Percentiles rank a stretch among this genome's conserved stretches.
Conservation (phyloP, 257 asterid species). For the Ilex aquifolium region DNA sequence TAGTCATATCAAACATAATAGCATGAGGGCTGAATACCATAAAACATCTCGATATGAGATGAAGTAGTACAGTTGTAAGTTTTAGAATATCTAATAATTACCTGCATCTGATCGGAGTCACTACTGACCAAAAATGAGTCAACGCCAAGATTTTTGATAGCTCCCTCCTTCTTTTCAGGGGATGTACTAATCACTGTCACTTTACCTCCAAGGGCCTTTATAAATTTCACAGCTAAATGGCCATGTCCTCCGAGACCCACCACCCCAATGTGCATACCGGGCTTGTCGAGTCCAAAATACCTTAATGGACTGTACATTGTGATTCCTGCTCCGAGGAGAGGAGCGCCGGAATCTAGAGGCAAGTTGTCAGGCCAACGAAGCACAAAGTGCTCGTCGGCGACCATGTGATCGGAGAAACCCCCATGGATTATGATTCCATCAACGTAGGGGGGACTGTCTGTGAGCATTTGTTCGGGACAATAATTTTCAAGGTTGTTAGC, state of each 20-base stretch:
- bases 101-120: conserved; percentile 6
- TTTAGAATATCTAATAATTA: too few relatives aligned
- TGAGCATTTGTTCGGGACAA: background rate
- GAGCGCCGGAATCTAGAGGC: background rate
- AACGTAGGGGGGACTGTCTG: background rate
- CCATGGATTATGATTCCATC: background rate
- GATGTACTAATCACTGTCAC: too few relatives aligned
- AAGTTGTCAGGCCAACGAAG: background rate
- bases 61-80: too few relatives aligned
- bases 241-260: conserved; percentile 15
- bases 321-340: background rate
- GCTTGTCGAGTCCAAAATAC: background rate
- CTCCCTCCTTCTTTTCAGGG: conserved; percentile 8
- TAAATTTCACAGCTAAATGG: conserved; percentile 18
- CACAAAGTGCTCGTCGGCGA: background rate
- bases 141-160: conserved; percentile 4
- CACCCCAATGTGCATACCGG: background rate
- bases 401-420: background rate
- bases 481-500: background rate
- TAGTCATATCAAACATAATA: too few relatives aligned
- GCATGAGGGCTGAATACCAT: too few relatives aligned
- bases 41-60: too few relatives aligned
- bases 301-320: background rate
- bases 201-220: background rate
- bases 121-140: conserved; percentile 7